A percentile compares a stretch with the other conserved stretches of the same genome.
These are phyloP conservation scores for Sphaceloma murrayae DNA, from an alignment of 2,329 filamentous ascomycete genomes.

Conservation along the genomic window DNA sequence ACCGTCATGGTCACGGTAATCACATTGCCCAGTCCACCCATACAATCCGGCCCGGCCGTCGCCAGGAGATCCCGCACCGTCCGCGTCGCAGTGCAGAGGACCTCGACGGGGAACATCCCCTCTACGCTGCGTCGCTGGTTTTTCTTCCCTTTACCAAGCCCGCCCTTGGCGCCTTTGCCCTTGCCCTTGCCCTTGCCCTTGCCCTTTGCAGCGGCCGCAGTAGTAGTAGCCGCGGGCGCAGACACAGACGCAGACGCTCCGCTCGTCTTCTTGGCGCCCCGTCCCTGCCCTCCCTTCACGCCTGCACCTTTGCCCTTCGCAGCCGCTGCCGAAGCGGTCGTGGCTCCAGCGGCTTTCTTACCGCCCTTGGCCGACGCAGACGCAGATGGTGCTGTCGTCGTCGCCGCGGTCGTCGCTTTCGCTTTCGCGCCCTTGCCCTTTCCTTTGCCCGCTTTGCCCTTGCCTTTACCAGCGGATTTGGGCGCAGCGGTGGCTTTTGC, in stretches of 20 bases:
- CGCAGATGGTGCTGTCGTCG: background rate
- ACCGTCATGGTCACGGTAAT: background rate
- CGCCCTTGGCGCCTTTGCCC: conserved; percentile 1
- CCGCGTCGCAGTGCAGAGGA: background rate
- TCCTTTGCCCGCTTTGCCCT: background rate
- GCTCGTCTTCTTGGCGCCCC: background rate
- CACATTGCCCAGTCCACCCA: background rate
- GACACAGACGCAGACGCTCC: background rate
- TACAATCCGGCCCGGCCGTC: background rate
- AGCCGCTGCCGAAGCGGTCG: background rate
- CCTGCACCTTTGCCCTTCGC: background rate
- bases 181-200: conserved; percentile 2
- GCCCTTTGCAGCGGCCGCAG: background rate
- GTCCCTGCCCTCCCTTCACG: background rate
- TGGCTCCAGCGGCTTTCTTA: too few relatives aligned
- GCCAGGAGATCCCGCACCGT: background rate
- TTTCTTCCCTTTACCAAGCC: background rate
- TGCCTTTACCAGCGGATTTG: background rate
- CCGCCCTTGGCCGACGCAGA: background rate
- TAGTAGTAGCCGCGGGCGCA: background rate
- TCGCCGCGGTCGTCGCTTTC: background rate
- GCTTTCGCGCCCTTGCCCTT: conserved; percentile 1
- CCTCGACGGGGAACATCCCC: background rate
- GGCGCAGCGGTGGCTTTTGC: background rate
- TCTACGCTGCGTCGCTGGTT: background rate